Percentiles rank a stretch among this genome's conserved stretches.
phyloP scores from a whole-genome alignment of 495 filamentous ascomycete species.

The Copromyces sp. region DNA sequence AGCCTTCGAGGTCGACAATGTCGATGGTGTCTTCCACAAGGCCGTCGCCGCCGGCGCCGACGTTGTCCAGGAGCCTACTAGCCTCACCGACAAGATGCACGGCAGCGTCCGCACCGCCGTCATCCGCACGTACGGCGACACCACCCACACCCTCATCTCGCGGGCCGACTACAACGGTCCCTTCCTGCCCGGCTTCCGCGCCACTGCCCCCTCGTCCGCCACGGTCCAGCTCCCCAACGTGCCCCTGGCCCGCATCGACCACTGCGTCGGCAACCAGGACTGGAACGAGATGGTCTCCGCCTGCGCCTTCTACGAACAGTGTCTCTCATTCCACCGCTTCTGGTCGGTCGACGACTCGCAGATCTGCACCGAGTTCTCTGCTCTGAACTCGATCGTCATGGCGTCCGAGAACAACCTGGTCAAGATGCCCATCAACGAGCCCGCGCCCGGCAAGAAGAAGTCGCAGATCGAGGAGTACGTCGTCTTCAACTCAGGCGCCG shows the following conservation, averaged over 20 bases:
- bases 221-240: conserved; percentile 44
- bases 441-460: conserved; percentile 72
- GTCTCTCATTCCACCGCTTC: conserved; percentile 88
- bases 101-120: conserved; percentile 57
- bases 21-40: conserved; percentile 57
- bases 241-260: conserved; percentile 65
- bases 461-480: conserved; percentile 92
- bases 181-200: conserved; percentile 74
- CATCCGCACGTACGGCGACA: conserved; percentile 83
- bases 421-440: conserved; percentile 98
- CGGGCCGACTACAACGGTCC: conserved; percentile 52
- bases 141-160: conserved; percentile 78
- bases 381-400: conserved; percentile 80
- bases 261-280: conserved; percentile 90
- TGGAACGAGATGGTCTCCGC: conserved; percentile 79
- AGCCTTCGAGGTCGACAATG: conserved; percentile 81
- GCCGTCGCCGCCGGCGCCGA: conserved; percentile 63
- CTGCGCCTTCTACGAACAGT: conserved; percentile 82
- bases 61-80: conserved; percentile 47
- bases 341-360: conserved; percentile 85
- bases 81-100: conserved; percentile 39
- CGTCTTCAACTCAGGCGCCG: conserved; percentile 72
- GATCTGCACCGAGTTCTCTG: conserved; percentile 82
- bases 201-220: conserved; percentile 23
- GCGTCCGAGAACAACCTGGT: conserved; percentile 62